Evolutionary conservation across 2,329 filamentous ascomycete species (phyloP).

Genomic region (Orbilia oligospora): DNA sequence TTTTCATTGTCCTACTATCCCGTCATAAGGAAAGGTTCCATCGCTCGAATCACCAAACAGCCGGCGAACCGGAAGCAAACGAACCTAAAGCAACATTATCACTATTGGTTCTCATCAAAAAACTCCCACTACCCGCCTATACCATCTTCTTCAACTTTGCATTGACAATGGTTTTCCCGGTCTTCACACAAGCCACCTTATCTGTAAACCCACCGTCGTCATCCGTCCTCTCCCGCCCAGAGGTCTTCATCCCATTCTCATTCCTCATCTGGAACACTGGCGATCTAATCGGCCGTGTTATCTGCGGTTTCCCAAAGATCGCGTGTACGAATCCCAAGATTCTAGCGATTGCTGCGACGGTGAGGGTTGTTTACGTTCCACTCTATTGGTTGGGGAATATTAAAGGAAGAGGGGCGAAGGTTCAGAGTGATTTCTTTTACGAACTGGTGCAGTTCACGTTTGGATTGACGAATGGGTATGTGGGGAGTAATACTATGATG

Average conservation of each 20-base stretch:
- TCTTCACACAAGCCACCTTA: conserved; percentile 76
- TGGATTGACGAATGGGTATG: conserved; percentile 87
- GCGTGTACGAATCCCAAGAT: conserved; percentile 73
- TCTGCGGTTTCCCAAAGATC: conserved; percentile 61
- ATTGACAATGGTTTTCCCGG: conserved; percentile 93
- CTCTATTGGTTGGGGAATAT: conserved; percentile 93
- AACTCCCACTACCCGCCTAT: conserved; percentile 83
- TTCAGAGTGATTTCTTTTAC: conserved; percentile 90
- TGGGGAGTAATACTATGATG: conserved; percentile 93
- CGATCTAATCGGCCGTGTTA: conserved; percentile 82
- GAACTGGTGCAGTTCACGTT: conserved; percentile 84
- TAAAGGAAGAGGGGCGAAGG: conserved; percentile 78
- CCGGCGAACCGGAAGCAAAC: conserved; percentile 69
- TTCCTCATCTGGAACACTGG: conserved; percentile 96
- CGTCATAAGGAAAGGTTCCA: conserved; percentile 67
- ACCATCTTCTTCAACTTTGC: conserved; percentile 85
- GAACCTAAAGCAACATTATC: conserved; percentile 70
- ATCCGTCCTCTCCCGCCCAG: conserved; percentile 76
- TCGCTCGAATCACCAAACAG: conserved; percentile 67
- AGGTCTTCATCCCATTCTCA: conserved; percentile 87
- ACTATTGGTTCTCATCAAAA: conserved; percentile 78
- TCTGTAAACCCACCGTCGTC: conserved; percentile 63
- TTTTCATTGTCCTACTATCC: conserved; percentile 80
- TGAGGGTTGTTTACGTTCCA: conserved; percentile 80
- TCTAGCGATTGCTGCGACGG: conserved; percentile 73